These are phyloP conservation scores for Fonsecaea pugnacius DNA, from an alignment of 2,329 filamentous ascomycete species.

Conservation along the genomic window DNA sequence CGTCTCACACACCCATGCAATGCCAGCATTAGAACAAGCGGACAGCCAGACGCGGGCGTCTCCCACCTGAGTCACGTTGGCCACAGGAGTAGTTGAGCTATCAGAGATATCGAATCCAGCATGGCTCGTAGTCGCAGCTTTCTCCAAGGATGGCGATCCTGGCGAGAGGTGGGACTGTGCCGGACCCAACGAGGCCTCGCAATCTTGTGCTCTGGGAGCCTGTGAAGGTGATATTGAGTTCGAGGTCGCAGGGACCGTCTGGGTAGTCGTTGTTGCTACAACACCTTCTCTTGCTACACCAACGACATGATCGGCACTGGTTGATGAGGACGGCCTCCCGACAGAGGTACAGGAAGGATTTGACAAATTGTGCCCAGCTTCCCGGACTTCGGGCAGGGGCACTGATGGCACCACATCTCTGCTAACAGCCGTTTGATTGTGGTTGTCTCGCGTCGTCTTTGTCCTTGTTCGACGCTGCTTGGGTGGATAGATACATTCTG, in stretches of 20 bases:
- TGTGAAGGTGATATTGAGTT: background rate
- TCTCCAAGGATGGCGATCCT: background rate
- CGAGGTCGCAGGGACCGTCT: background rate
- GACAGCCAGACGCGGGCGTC: constrained; percentile 6
- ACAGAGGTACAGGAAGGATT: background rate
- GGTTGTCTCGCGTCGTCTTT: constrained; percentile 3
- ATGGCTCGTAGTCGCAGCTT: background rate
- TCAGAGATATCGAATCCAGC: background rate
- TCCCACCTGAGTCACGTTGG: background rate
- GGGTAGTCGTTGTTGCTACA: background rate
- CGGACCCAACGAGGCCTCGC: background rate
- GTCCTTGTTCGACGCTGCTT: constrained; percentile 5
- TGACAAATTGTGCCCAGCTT: background rate
- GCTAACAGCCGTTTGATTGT: background rate
- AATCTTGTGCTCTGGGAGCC: background rate
- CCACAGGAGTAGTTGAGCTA: background rate
- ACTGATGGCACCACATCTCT: background rate
- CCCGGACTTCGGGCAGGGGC: background rate
- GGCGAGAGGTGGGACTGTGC: background rate
- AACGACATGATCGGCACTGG: background rate
- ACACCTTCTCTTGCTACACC: background rate
- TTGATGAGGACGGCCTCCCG: background rate
- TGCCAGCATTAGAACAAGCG: constrained; percentile 10
- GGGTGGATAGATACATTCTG: constrained; percentile 19
- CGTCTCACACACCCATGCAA: constrained; percentile 9